Percentiles rank a stretch among this genome's conserved stretches.
Evolutionary conservation across 768 basidiomycete species (phyloP).

Genomic region (Hypholoma fasciculare): DNA sequence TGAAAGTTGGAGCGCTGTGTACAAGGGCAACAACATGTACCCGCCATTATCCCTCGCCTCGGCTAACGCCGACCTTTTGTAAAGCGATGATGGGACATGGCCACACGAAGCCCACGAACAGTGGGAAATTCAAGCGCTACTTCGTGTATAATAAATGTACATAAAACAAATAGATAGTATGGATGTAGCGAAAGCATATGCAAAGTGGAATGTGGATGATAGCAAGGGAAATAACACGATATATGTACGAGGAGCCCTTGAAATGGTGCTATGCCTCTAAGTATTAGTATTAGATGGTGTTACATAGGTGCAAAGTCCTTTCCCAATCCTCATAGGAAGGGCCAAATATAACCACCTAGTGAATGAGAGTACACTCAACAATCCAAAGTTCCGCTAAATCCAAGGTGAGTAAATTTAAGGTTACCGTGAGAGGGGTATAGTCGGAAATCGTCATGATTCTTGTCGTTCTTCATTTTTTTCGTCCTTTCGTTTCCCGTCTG

Average conservation of each 20-base stretch:
- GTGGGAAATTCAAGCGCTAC: too few species aligned
- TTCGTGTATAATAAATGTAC: not conserved
- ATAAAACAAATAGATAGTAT: not conserved
- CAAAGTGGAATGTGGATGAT: not conserved
- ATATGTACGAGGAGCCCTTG: not conserved
- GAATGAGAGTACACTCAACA: too few species aligned
- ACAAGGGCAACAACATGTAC: slow-evolving; percentile 21
- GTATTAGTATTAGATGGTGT: not conserved
- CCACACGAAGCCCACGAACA: too few species aligned
- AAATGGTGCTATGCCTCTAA: not conserved
- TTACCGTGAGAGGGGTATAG: not conserved
- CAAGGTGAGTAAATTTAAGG: not conserved
- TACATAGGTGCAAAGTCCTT: too few species aligned
- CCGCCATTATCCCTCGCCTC: slow-evolving; percentile 28
- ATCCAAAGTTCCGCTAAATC: too few species aligned
- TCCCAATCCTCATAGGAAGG: too few species aligned
- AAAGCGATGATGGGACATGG: not conserved
- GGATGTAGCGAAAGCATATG: not conserved
- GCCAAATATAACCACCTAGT: too few species aligned
- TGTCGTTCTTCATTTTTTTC: slow-evolving; percentile 1
- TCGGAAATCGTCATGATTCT: not conserved
- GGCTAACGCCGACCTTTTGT: slow-evolving; percentile 35
- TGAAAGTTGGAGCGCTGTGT: slow-evolving; percentile 17
- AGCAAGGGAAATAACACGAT: not conserved
- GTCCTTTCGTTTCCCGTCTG: slow-evolving; percentile 46